Evolutionary conservation across 768 basidiomycete species (phyloP).

Genomic region (Omphalotus guepiniiformis): DNA sequence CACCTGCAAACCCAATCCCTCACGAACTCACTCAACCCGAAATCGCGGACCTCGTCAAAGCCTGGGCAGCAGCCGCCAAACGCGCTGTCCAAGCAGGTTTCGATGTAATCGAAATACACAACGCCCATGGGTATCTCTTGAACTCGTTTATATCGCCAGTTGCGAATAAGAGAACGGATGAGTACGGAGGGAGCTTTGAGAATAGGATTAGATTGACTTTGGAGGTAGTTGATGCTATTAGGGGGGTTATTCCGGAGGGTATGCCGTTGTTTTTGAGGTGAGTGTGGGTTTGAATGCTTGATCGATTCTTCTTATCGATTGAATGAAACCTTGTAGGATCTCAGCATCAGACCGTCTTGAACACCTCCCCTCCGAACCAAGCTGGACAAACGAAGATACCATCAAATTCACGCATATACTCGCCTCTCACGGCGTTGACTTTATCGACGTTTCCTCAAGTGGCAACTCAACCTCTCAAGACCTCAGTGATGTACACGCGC

Average conservation of each 20-base stretch:
- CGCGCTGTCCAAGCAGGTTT: slow-evolving; percentile 57
- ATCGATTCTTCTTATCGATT: neutral
- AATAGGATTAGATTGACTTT: slow-evolving; percentile 63
- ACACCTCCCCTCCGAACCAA: slow-evolving; percentile 53
- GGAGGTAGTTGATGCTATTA: slow-evolving; percentile 60
- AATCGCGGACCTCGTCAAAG: slow-evolving; percentile 51
- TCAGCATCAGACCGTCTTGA: slow-evolving; percentile 76
- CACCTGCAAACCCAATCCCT: slow-evolving; percentile 42
- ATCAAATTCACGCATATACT: slow-evolving; percentile 56
- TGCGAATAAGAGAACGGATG: slow-evolving; percentile 59
- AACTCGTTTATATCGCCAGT: slow-evolving; percentile 55
- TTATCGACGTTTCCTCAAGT: slow-evolving; percentile 69
- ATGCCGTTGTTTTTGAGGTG: slow-evolving; percentile 74
- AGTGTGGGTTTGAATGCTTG: neutral
- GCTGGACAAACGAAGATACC: slow-evolving; percentile 72
- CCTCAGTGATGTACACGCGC: slow-evolving; percentile 33
- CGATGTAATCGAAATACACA: slow-evolving; percentile 59
- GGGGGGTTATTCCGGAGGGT: slow-evolving; percentile 50
- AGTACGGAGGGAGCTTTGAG: slow-evolving; percentile 69
- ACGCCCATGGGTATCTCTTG: slow-evolving; percentile 62
- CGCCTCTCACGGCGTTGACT: slow-evolving; percentile 64
- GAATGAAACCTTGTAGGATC: slow-evolving; percentile 36
- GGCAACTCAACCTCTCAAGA: slow-evolving; percentile 47
- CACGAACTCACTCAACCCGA: slow-evolving; percentile 53
- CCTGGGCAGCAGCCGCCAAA: slow-evolving; percentile 48